Evolutionary conservation across 2,329 filamentous ascomycete genomes (phyloP), one percentile per base, ranked within the genome.

Genomic region (Aureobasidium pullulans): DNA sequence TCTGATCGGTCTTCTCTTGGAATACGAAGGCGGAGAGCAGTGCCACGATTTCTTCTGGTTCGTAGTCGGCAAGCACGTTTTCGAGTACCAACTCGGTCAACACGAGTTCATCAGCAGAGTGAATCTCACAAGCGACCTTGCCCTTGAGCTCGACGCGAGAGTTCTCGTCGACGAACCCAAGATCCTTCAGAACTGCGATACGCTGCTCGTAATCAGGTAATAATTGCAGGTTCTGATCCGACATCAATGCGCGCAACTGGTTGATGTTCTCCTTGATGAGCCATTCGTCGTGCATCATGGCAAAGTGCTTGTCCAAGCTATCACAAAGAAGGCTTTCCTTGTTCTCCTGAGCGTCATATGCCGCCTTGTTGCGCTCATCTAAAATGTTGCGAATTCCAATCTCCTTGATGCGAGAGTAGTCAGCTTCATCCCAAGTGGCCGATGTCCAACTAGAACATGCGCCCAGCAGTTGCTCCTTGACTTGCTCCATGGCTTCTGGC

Each of bases 41-140:
- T 10, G 94, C 92, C 1, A 96, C 94, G 63, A 99, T 97, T 73
- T 99, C 94, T 65, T 96, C 91, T 1, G 93, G 91, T 67, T 96
- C 93, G 72, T 94, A 96, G 62, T 95, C 89, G 53, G 93, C 92
- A 3, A 99, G 84, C 1, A 96, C 90, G 67, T 99, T 99, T 74
- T 99, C 94, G 16, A 99, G 85, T 49, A 99, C 91, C 6, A 97
- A 83, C 72, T 99, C 94, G 0, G 94, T 99, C 16, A 99, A 83
- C 0, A 99, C 93, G 0, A 99, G 82, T 73, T 99, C 94, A 70
- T 97, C 93, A 16, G 92, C 92, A 0, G 93, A 96, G 74, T 97
- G 94, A 62, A 99, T 93, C 77, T 99, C 94, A 75, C 94, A 99
- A 4, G 94, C 94, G 23, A 99, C 94, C 73, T 97, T 97, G 73